Evolutionary conservation across 495 filamentous ascomycete genomes (phyloP).

Genomic region (Talaromyces thailandensis): DNA sequence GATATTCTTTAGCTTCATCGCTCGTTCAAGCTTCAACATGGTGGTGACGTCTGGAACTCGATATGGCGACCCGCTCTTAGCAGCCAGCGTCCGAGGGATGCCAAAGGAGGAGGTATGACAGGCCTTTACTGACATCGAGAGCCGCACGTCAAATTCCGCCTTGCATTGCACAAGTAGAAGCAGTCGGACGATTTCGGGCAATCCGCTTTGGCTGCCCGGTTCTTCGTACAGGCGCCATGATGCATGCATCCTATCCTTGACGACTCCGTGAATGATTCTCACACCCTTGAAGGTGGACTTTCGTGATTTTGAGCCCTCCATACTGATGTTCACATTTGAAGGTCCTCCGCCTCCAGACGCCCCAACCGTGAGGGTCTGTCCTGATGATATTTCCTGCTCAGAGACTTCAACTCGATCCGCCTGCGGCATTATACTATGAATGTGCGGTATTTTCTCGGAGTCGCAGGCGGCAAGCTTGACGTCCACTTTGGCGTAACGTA

Average conservation of each 20-base stretch:
- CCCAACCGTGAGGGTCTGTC: slow-evolving; percentile 1
- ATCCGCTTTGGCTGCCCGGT: not conserved
- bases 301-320: slow-evolving; percentile 3
- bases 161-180: not conserved
- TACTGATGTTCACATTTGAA: not conserved
- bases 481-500: not conserved
- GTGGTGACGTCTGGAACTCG: not conserved
- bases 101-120: not conserved
- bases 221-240: slow-evolving; percentile 2
- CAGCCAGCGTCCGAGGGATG: not conserved
- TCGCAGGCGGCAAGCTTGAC: not conserved
- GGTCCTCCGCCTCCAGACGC: not conserved
- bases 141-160: not conserved
- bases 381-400: not conserved
- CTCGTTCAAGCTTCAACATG: slow-evolving; percentile 1
- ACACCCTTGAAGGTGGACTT: slow-evolving; percentile 2
- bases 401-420: slow-evolving; percentile 4
- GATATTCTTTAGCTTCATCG: not conserved
- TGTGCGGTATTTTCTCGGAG: not conserved
- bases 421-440: not conserved
- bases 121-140: not conserved
- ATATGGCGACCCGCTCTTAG: not conserved
- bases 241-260: slow-evolving; percentile 2
- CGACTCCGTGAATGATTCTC: not conserved
- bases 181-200: slow-evolving; percentile 1